These are phyloP conservation scores for Calonectria hawksworthii DNA, from an alignment of 2,329 filamentous ascomycete genomes.

Conservation along the genomic window DNA sequence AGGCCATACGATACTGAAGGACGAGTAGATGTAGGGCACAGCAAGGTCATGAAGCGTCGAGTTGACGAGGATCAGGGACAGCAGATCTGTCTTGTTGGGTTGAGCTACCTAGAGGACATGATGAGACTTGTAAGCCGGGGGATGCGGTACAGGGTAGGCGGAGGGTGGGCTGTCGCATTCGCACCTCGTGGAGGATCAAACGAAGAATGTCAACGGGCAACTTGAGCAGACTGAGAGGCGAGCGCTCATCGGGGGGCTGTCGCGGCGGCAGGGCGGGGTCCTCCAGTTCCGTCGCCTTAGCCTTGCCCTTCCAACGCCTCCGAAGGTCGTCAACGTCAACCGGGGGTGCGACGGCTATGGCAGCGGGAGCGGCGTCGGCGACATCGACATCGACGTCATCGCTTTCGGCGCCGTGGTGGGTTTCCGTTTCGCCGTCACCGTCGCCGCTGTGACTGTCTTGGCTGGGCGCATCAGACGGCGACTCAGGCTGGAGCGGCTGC, in stretches of 20 bases:
- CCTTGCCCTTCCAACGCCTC: conserved; percentile 29
- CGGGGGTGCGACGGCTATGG: conserved; percentile 8
- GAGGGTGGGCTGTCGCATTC: not conserved
- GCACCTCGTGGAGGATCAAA: conserved; percentile 32
- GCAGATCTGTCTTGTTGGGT: conserved; percentile 19
- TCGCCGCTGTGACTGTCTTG: not conserved
- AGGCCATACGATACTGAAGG: conserved; percentile 32
- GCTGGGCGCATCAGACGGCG: conserved; percentile 2
- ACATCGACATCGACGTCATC: conserved; percentile 4
- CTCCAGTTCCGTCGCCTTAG: not conserved
- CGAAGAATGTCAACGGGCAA: conserved; percentile 32
- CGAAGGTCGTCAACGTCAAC: conserved; percentile 21
- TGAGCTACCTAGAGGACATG: conserved; percentile 21
- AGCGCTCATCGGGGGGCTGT: not conserved
- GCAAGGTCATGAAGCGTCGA: conserved; percentile 29
- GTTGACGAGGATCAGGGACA: conserved; percentile 25
- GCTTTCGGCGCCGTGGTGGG: conserved; percentile 1
- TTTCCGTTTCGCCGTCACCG: not conserved
- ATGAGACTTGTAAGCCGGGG: conserved; percentile 7
- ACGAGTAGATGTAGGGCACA: conserved; percentile 24
- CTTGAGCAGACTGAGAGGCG: conserved; percentile 26
- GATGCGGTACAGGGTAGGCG: conserved; percentile 12
- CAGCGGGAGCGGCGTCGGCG: conserved; percentile 6
- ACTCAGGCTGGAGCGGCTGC: not conserved
- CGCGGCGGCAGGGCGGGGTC: not conserved